Evolutionary conservation across 768 basidiomycete genomes (phyloP), one percentile per base, ranked within the genome.

Genomic region (Gymnopilus dilepis): DNA sequence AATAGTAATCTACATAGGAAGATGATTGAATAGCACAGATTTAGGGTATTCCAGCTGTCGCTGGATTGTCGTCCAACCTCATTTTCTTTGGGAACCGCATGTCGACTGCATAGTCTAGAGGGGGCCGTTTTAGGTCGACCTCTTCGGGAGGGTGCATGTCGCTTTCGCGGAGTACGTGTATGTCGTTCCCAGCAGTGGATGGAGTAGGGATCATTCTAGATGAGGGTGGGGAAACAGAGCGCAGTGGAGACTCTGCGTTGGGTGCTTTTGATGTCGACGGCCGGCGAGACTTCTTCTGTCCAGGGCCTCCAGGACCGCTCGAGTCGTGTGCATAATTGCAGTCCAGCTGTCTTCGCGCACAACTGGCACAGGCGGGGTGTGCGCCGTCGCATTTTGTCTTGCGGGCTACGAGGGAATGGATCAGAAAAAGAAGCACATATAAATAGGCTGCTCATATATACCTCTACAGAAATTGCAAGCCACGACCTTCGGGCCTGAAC

Each of bases 391-490:
- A 94, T 72, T 92, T 89, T 19, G 92, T 94, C 78, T 94, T 94
- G 61, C 92, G 92, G 34, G 92, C 92, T 93, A 37, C 34, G 63
- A 15, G 66, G 28, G 61, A 53, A 60, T n/a, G 38, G 43, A 47
- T 52, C 22, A 59, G 17, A 22, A 37, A 53, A 33, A 42, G 31
- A 59, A 34, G 33, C 21, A 22, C 38, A 21, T 45, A 42, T 48
- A 37, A 48, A 50, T 24, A 11, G n/a, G 19, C 19, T 22, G 58
- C 19, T n/a, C n/a, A n/a, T 8, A 78, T 86, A 58, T 69, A 93
- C 92, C 91, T 80, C 92, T 84, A 75, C 92, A 94, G 72, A 92
- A 92, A 74, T 94, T 92, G 76, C 92, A 94, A 15, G 92, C 92
- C 22, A 94, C 91, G 12, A 93, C 89, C 70, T 94, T 94, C 47